Evolutionary conservation across 2,329 filamentous ascomycete species (phyloP), one percentile per base, ranked within the genome.

Genomic region (Xylariales sp.): DNA sequence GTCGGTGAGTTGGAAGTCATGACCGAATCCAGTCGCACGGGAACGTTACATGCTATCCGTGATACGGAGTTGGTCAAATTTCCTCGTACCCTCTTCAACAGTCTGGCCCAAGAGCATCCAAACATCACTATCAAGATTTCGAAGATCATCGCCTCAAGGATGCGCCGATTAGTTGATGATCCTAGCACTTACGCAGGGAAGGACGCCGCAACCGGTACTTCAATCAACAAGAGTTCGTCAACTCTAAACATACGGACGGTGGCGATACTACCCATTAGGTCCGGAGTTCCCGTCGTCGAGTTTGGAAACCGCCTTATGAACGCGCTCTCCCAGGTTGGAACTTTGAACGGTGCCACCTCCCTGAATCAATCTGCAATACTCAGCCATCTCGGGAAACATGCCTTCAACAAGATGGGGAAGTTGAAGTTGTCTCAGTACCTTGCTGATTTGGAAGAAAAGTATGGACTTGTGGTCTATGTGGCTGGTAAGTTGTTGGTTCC

Each of bases 51-150:
- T 76, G 96, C 96, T 5, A 99, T 99, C 73, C 92, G 96, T 65
- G 96, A 98, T 72, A 98, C 96, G 0, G 96, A 99, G 78, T 83
- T 99, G 34, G 95, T 97, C 66, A 98, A 97, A 75, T 97, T 99
- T 68, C 96, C 96, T 0, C 92, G 95, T 66, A 97, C 93, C 0
- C 83, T 99, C 0, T 99, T 99, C 84, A 99, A 99, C 83, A 99
- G 96, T 76, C 87, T 99, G 61, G 96, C 96, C 0, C 91, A 97
- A 77, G 96, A 99, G 76, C 96, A 99, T 76, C 96, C 96, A 5
- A 97, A 94, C 50, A 99, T 99, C 76, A 98, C 96, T 0, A 98
- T 99, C 79, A 97, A 98, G 80, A 97, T 99, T 34, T 98, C 96
- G 1, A 99, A 98, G 80, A 96, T 99, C 73, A 97, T 99, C 75